Base-by-base conservation (phyloP, 1,284 basidiomycete species). In the Ganoderma boninense region DNA sequence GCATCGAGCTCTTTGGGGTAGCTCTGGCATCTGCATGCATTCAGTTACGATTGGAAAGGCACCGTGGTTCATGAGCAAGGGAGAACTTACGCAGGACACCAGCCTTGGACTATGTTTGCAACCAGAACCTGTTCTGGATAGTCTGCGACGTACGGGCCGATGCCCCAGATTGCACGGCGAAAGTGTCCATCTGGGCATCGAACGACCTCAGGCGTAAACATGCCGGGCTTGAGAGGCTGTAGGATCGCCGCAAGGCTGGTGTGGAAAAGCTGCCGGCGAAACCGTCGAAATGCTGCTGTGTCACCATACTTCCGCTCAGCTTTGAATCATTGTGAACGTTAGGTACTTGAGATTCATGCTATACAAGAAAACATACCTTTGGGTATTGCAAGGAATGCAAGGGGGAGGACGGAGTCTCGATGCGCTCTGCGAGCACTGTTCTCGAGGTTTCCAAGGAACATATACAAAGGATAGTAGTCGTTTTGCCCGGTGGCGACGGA, bases 381-480 rank as follows among this genome's bases (percentile, higher is more conserved):
- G 6, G 72, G 72, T n/a, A 74, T 77, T 0, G 75, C 52, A 0
- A 77, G 65, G 44, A 77, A 77, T 0, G 57, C 75, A 1, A 74
- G 29, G 1, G 66, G 66, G 0, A 66, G 43, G 10, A 76, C 64
- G 3, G 69, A 43, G 14, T 63, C 44, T 2, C 43, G 18, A 57
- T 77, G 74, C 0, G 71, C 72, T 11, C 74, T 69, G 0, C 75
- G 73, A n/a, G 71, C 63, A 14, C 54, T 44, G 54, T 76, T 77
- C 18, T 66, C 52, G 32, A 77, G 40, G 62, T 73, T 75, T 0
- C 74, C 76, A 8, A 71, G 13, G 0, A 70, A 72, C 60, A 73
- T 62, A 38, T 78, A 78, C 1, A 78, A 10, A 0, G 76, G 77
- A 43, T 77, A 68, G 59, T 65, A 78, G 59, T 75, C 76, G 23